Percentiles rank a stretch among this genome's conserved stretches.
These are phyloP conservation scores for Cordia subcordata DNA, from an alignment of 257 asterid genomes.

Conservation along the genomic window DNA sequence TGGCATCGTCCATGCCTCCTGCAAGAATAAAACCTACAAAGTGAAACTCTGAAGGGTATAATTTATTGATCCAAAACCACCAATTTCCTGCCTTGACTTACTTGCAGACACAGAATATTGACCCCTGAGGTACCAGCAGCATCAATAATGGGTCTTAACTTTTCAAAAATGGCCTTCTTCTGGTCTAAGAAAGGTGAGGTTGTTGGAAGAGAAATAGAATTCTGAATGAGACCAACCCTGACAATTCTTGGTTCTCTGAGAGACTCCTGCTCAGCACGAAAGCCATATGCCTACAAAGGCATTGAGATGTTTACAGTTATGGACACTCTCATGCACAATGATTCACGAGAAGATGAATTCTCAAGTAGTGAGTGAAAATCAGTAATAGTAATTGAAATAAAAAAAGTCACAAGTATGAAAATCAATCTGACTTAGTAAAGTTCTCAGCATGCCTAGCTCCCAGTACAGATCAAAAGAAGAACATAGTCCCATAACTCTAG, in stretches of 20 bases:
- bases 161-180: slow-evolving; percentile 65
- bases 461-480: too few relatives aligned
- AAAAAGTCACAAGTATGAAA: neutral
- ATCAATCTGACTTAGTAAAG: neutral
- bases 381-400: too few relatives aligned
- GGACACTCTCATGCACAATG: neutral
- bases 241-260: slow-evolving; percentile 70
- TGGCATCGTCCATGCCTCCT: slow-evolving; percentile 99
- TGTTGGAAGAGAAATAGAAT: slow-evolving; percentile 67
- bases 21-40: slow-evolving; percentile 6
- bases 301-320: neutral
- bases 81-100: slow-evolving; percentile 23
- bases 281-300: slow-evolving; percentile 58
- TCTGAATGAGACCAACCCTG: slow-evolving; percentile 91
- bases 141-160: slow-evolving; percentile 70
- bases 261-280: slow-evolving; percentile 71
- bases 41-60: slow-evolving; percentile 14
- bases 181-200: slow-evolving; percentile 67
- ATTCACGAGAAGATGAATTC: neutral
- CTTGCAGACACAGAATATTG: slow-evolving; percentile 88
- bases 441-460: neutral
- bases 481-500: too few relatives aligned
- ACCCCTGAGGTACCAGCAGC: slow-evolving; percentile 90
- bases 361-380: too few relatives aligned
- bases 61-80: slow-evolving; percentile 6